Evolutionary conservation across 2,329 filamentous ascomycete genomes (phyloP), one percentile per base, ranked within the genome.

Genomic region (Ceratocystis smalleyi): DNA sequence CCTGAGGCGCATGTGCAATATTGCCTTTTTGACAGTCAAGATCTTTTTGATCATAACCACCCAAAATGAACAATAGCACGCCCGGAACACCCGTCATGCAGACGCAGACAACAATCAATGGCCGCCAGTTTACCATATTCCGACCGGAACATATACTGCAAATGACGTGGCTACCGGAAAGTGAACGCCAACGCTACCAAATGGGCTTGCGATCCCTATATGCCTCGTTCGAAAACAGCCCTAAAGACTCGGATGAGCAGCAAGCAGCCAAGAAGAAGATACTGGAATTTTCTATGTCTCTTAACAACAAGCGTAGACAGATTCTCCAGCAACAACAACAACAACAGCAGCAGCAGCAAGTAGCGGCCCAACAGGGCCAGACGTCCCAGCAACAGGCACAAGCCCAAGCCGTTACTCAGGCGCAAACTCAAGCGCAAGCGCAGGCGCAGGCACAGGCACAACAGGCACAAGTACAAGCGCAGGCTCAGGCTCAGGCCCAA

Each of bases 101-200:
- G 66, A 67, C 66, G 32, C 70, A 71, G 59, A 62, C 27, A 6
- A 43, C 43, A 1, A 45, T 49, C 64, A 70, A 24, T 66, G 68
- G 27, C 71, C 64, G 70, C 7, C 71, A 70, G 8, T 69, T 72
- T 1, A 74, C 75, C 1, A 77, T 81, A 72, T 81, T 79, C 43
- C 75, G 77, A 43, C 80, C 81, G 0, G 76, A 77, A 43, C 77
- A 79, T 62, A 83, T 84, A 71, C 76, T 77, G 43, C 75, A 67
- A 5, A 74, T 84, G 2, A 74, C 74, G 1, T 76, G 78, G 47
- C 74, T 86, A 2, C 78, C 74, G 30, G 75, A 79, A 0, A 77
- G 80, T 1, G 83, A 86, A 65, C 83, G 81, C 69, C 69, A 69
- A 1, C 83, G 83, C 68, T 86, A 85, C 68, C 81, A 85, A 68